Evolutionary conservation across 2,329 filamentous ascomycete genomes (phyloP), one percentile per base, ranked within the genome.

Genomic region (Metarhizium album): DNA sequence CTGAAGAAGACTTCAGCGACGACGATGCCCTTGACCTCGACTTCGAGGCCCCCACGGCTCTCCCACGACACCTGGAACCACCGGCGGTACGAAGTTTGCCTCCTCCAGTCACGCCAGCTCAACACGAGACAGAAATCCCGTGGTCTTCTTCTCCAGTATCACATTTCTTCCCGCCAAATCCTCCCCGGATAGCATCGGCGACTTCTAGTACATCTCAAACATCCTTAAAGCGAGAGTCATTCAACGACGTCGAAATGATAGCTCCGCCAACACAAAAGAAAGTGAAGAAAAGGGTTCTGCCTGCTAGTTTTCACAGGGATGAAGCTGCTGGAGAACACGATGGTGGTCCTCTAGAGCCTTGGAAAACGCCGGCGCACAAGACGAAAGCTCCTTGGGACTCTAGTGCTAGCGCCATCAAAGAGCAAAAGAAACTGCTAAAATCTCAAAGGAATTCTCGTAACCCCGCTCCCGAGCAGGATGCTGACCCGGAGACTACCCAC

Each of bases 1-100:
- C 82, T 53, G 86, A 90, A 55, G 83, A 91, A 58, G 90, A 95
- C 62, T 93, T 95, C 57, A 88, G 89, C 59, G 87, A 91, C 62
- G 90, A 95, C 58, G 77, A 84, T 20, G 79, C 89, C 50, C 72
- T 95, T 23, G 86, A 87, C 54, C 67, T 86, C 20, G 78, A 90
- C 55, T 77, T 82, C 48, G 76, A 86, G 52, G 75, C 80, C 52
- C 80, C 83, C 0, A 66, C 72, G 1, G 71, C 76, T 2, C 72
- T 80, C 3, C 73, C 73, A 7, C 16, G 67, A 58, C 57, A 59
- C 5, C 65, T 59, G 55, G 56, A 58, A 50, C 53, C 53, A 11
- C 20, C 54, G 14, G 35, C 58, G n/a, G 59, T 60, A 22, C 57
- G 63, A 46, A 58, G 53, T 38, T 55, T 62, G 48, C 59, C 61